Evolutionary conservation across 2,329 filamentous ascomycete species (phyloP).

Genomic region (Penicillium sp.): DNA sequence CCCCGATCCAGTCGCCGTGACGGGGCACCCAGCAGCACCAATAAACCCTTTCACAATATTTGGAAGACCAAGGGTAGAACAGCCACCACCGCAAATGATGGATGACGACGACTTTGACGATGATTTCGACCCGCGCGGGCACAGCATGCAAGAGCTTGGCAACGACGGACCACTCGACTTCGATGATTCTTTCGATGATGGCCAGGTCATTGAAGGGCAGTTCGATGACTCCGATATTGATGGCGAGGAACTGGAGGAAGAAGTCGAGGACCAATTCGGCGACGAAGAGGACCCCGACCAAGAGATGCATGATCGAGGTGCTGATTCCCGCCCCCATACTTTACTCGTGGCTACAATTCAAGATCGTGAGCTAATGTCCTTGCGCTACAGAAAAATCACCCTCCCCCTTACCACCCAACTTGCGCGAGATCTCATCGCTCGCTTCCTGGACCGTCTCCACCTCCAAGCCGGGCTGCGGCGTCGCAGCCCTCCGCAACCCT

Average conservation of each 20-base stretch:
- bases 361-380: neutral
- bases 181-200: constrained; percentile 18
- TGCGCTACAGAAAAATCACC: constrained; percentile 34
- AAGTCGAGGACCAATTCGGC: constrained; percentile 15
- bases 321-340: neutral
- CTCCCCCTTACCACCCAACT: constrained; percentile 41
- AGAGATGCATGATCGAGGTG: constrained; percentile 39
- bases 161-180: constrained; percentile 21
- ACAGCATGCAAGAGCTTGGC: constrained; percentile 19
- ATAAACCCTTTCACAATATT: constrained; percentile 22
- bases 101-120: constrained; percentile 21
- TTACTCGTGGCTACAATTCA: neutral
- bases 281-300: constrained; percentile 33
- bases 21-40: constrained; percentile 17
- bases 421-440: constrained; percentile 64
- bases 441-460: constrained; percentile 67
- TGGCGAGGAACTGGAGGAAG: constrained; percentile 23
- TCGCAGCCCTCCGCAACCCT: constrained; percentile 59
- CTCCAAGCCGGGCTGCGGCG: constrained; percentile 62
- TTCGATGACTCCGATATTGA: constrained; percentile 23
- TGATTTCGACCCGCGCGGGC: constrained; percentile 17
- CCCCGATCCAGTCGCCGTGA: constrained; percentile 21
- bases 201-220: neutral
- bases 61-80: constrained; percentile 13
- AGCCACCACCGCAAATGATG: constrained; percentile 7